Evolutionary conservation across 2,329 filamentous ascomycete species (phyloP).

Genomic region (Geosmithia putterillii): DNA sequence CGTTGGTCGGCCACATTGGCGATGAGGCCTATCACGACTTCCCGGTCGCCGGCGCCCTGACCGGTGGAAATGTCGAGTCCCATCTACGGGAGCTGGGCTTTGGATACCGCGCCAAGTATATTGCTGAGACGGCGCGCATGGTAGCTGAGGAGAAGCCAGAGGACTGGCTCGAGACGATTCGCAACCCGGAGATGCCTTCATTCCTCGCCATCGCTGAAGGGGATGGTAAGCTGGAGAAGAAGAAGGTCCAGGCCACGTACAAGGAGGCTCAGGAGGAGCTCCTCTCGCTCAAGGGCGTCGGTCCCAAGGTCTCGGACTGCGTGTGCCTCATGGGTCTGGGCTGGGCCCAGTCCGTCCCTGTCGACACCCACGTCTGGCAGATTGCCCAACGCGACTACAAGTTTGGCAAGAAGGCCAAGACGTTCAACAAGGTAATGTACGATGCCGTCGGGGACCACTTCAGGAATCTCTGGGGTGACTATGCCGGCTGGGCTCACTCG

Average conservation of each 20-base stretch:
- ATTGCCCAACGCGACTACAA: slow-evolving; percentile 94
- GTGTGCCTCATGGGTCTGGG: slow-evolving; percentile 93
- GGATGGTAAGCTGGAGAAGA: slow-evolving; percentile 22
- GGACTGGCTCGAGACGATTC: slow-evolving; percentile 65
- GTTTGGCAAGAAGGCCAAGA: slow-evolving; percentile 74
- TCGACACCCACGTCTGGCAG: slow-evolving; percentile 98
- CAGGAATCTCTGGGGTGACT: slow-evolving; percentile 75
- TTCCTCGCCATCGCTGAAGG: slow-evolving; percentile 31
- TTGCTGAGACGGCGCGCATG: slow-evolving; percentile 71
- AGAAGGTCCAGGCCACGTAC: slow-evolving; percentile 43
- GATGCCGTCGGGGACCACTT: slow-evolving; percentile 87
- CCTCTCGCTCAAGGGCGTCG: slow-evolving; percentile 72
- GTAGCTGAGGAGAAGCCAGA: slow-evolving; percentile 54
- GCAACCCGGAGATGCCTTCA: slow-evolving; percentile 62
- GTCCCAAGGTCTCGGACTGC: slow-evolving; percentile 94
- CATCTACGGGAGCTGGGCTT: slow-evolving; percentile 78
- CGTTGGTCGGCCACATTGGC: slow-evolving; percentile 58
- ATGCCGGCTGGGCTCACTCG: slow-evolving; percentile 96
- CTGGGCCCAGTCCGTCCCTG: slow-evolving; percentile 89
- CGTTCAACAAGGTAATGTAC: slow-evolving; percentile 79
- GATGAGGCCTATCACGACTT: slow-evolving; percentile 76
- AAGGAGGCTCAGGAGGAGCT: slow-evolving; percentile 70
- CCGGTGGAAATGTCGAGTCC: slow-evolving; percentile 60
- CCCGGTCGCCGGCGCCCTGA: slow-evolving; percentile 63
- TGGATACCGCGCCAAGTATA: slow-evolving; percentile 88